A percentile compares a stretch with the other conserved stretches of the same genome.
Evolutionary conservation across 331 rosid genomes (phyloP).

Genomic region (Ulmus americana): DNA sequence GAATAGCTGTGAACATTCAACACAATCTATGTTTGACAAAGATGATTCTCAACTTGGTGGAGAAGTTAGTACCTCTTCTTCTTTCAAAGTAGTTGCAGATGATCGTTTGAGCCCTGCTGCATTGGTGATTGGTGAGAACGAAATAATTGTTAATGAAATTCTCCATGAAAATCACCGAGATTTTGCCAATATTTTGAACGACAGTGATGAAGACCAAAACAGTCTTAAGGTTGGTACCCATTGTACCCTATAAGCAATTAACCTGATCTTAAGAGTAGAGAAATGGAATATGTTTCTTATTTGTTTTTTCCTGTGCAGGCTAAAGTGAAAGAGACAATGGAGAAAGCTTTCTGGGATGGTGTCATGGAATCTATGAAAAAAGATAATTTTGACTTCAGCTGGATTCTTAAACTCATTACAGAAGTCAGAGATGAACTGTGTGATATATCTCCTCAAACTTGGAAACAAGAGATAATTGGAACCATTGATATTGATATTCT

Average conservation of each 20-base stretch:
- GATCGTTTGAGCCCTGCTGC: conserved; percentile 31
- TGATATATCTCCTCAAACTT: conserved; percentile 70
- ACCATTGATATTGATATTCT: conserved; percentile 64
- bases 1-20: conserved; percentile 27
- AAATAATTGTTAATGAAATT: conserved; percentile 65
- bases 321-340: conserved; percentile 69
- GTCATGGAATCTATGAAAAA: conserved; percentile 70
- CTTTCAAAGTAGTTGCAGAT: conserved; percentile 13
- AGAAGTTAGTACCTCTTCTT: conserved; percentile 27
- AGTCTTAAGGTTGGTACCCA: conserved; percentile 51
- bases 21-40: conserved; percentile 54
- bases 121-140: conserved; percentile 52
- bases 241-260: background rate
- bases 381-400: conserved; percentile 62
- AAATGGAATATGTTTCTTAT: background rate
- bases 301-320: conserved; percentile 37
- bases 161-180: conserved; percentile 56
- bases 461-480: conserved; percentile 70
- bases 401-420: conserved; percentile 67
- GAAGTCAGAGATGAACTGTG: conserved; percentile 91
- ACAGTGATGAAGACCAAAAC: conserved; percentile 36
- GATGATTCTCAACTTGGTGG: conserved; percentile 20
- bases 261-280: background rate
- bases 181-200: conserved; percentile 39
- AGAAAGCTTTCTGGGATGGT: conserved; percentile 91